A percentile compares a stretch with the other conserved stretches of the same genome.
These are phyloP conservation scores for Metschnikowia henanensis DNA, from an alignment of 805 yeast species.

Conservation along the genomic window DNA sequence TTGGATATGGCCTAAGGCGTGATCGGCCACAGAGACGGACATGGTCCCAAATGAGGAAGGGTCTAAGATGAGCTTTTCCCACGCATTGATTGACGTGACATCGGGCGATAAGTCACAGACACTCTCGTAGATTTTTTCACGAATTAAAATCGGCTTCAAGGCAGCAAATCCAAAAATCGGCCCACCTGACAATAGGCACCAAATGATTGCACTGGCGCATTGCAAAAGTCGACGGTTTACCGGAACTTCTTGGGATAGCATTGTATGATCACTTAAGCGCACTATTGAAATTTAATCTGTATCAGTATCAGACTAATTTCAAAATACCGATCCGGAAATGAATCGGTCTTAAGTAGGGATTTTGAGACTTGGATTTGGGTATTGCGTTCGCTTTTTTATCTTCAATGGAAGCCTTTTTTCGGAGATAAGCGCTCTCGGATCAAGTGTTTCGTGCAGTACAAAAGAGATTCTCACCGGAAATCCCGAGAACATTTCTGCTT, in stretches of 20 bases:
- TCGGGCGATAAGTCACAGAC: slow-evolving; percentile 31
- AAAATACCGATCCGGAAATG: too few species aligned
- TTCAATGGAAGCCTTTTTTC: too few species aligned
- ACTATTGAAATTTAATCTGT: too few species aligned
- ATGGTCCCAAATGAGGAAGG: slow-evolving; percentile 13
- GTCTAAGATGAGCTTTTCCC: slow-evolving; percentile 16
- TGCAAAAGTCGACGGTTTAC: slow-evolving; percentile 28
- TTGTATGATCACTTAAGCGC: not conserved
- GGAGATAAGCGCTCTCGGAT: slow-evolving; percentile 1
- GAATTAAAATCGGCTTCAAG: slow-evolving; percentile 51
- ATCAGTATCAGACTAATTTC: too few species aligned
- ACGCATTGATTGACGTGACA: slow-evolving; percentile 10
- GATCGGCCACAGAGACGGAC: slow-evolving; percentile 6
- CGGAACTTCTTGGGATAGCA: slow-evolving; percentile 16
- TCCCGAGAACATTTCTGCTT: too few species aligned
- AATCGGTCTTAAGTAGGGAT: too few species aligned
- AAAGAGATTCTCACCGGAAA: not conserved
- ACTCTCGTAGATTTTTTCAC: slow-evolving; percentile 47
- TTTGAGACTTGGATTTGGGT: too few species aligned
- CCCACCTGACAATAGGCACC: slow-evolving; percentile 59
- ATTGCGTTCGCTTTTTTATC: too few species aligned
- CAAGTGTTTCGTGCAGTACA: not conserved
- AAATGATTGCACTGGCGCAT: slow-evolving; percentile 49
- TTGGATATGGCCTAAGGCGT: slow-evolving; percentile 9
- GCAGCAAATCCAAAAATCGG: slow-evolving; percentile 64